Conservation (phyloP, 1,139 yeast species). For the Saccharomycopsis hybrid region DNA sequence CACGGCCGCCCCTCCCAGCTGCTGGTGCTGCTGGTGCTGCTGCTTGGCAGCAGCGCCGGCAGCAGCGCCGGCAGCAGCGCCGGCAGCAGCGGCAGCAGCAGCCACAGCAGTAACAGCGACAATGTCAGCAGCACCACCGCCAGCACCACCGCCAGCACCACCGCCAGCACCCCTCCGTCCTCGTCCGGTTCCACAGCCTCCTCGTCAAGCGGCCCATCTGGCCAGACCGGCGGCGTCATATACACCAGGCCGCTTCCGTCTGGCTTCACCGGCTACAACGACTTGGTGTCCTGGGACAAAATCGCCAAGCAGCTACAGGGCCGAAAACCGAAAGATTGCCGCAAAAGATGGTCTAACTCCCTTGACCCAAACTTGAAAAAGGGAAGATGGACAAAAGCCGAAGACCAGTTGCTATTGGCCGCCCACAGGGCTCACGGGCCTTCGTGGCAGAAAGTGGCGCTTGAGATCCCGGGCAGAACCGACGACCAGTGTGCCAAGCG, state of each 20-base stretch:
- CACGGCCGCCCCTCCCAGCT: no score
- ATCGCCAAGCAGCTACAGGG: constrained; percentile 42
- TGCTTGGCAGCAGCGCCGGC: no score
- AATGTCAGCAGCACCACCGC: neutral
- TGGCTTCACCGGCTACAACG: neutral
- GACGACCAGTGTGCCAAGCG: constrained; percentile 95
- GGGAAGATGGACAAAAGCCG: constrained; percentile 87
- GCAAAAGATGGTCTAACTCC: constrained; percentile 73
- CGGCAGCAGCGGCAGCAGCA: no score
- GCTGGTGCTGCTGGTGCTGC: no score
- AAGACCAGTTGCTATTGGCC: constrained; percentile 57
- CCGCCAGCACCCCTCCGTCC: neutral
- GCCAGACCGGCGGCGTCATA: constrained; percentile 1
- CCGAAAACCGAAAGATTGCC: constrained; percentile 62
- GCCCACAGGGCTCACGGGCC: constrained; percentile 71
- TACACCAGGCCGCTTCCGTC: neutral
- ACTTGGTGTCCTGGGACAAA: constrained; percentile 49
- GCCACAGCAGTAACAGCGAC: neutral
- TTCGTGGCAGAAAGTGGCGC: constrained; percentile 80
- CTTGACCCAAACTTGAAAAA: constrained; percentile 74
- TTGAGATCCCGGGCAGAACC: constrained; percentile 73
- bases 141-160: neutral
- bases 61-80: no score
- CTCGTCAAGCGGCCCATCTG: no score
- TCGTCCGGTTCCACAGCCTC: neutral